Percentiles rank a stretch among this genome's conserved stretches.
These are phyloP conservation scores for Alternaria triticina DNA, from an alignment of 2,329 filamentous ascomycete species.

Conservation along the genomic window DNA sequence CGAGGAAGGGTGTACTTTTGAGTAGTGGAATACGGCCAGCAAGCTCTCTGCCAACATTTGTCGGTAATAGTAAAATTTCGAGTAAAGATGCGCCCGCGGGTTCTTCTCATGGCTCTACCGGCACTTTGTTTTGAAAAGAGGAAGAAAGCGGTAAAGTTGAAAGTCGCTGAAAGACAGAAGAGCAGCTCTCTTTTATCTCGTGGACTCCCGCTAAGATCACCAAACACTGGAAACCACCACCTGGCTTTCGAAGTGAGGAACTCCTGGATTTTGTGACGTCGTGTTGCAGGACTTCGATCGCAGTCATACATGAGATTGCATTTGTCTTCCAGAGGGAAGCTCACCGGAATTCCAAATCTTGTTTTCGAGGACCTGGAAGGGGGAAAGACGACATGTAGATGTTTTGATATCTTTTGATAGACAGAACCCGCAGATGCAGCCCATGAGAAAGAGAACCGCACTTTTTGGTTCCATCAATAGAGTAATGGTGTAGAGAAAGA, in stretches of 20 bases:
- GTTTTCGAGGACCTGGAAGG: no score
- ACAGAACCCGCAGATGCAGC: not conserved
- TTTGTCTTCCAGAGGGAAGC: no score
- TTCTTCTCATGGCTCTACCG: not conserved
- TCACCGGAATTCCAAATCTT: no score
- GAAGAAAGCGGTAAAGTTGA: not conserved
- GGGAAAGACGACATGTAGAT: no score
- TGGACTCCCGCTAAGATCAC: not conserved
- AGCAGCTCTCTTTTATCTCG: not conserved
- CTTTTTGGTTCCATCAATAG: not conserved
- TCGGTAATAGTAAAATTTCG: not conserved
- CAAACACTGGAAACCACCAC: not conserved
- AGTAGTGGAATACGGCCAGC: not conserved
- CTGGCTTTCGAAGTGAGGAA: not conserved
- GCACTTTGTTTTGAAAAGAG: not conserved
- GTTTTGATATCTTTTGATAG: not conserved
- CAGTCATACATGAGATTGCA: not conserved
- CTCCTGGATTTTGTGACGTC: not conserved
- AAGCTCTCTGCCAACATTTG: not conserved
- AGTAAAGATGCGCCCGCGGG: not conserved
- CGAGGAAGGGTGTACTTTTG: not conserved
- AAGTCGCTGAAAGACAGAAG: not conserved
- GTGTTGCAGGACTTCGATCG: not conserved
- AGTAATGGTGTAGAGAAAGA: not conserved
- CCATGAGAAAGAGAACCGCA: no score